Conservation (phyloP, 352 stramenopile species). For the Aphanomyces invadans region DNA sequence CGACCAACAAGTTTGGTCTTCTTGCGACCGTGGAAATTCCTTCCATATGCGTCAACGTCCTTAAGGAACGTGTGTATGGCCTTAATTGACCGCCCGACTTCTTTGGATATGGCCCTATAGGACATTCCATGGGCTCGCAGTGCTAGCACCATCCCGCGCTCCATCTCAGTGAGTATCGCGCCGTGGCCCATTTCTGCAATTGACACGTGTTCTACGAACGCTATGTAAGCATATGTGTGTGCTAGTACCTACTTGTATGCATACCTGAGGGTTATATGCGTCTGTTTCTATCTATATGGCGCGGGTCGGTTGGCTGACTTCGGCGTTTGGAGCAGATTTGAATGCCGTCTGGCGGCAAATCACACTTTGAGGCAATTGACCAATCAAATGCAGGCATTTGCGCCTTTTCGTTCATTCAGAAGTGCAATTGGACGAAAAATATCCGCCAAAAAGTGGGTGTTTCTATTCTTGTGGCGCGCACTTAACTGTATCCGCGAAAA, state of each 20-base stretch:
- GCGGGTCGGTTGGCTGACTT: background rate
- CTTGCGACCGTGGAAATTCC: background rate
- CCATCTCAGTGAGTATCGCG: background rate
- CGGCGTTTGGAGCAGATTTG: background rate
- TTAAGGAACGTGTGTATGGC: background rate
- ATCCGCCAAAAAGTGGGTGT: background rate
- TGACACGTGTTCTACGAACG: background rate
- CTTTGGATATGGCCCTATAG: background rate
- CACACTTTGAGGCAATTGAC: background rate
- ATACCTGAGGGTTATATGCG: background rate
- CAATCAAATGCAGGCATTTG: background rate
- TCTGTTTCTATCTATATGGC: background rate
- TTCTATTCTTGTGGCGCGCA: background rate
- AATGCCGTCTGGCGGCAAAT: background rate
- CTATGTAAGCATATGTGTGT: background rate
- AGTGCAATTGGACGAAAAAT: background rate
- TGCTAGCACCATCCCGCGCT: background rate
- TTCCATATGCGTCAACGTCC: background rate
- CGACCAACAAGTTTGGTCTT: background rate
- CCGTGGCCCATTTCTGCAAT: background rate
- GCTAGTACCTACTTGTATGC: background rate
- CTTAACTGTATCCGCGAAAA: no score
- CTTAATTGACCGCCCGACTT: background rate
- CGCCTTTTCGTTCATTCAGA: background rate
- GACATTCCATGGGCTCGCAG: background rate